Percentiles rank a stretch among this genome's conserved stretches.
These are phyloP conservation scores for Massariosphaeria phaeospora DNA, from an alignment of 495 filamentous ascomycete genomes.

Conservation along the genomic window DNA sequence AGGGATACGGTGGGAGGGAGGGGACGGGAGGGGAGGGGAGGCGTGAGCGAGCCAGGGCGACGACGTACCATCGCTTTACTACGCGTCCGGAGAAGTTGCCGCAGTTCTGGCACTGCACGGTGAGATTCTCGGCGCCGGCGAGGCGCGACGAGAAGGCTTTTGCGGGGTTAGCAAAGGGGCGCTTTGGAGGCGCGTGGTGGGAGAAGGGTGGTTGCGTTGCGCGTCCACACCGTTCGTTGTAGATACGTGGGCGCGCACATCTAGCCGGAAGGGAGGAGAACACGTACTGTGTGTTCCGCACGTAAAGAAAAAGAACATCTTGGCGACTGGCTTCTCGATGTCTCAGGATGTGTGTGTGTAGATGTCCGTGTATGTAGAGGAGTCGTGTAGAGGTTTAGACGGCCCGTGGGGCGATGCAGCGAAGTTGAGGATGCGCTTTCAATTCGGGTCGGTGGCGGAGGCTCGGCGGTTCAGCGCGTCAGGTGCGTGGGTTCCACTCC, in stretches of 20 bases:
- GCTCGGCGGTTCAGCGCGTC: no score
- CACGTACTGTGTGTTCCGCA: constrained; percentile 43
- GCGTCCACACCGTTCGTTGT: not conserved
- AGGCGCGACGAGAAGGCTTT: constrained; percentile 39
- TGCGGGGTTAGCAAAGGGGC: not conserved
- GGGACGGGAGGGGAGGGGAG: not conserved
- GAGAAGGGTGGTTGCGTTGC: not conserved
- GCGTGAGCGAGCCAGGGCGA: not conserved
- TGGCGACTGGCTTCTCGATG: not conserved
- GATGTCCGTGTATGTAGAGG: no score
- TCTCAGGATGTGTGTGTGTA: no score
- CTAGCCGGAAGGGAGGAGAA: not conserved
- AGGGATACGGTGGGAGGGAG: not conserved
- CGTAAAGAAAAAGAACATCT: constrained; percentile 42
- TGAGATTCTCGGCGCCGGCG: constrained; percentile 41
- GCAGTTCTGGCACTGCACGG: constrained; percentile 45
- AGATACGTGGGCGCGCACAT: no score
- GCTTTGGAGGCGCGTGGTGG: not conserved
- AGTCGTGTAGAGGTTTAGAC: no score
- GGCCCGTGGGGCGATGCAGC: no score
- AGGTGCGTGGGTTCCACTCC: no score
- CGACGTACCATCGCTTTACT: constrained; percentile 37
- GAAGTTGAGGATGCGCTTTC: no score
- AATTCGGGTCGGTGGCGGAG: no score
- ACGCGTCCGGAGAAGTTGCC: constrained; percentile 40